These are phyloP conservation scores for Pinus albicaulis DNA, from an alignment of 75 land plant genomes.

Conservation along the genomic window DNA sequence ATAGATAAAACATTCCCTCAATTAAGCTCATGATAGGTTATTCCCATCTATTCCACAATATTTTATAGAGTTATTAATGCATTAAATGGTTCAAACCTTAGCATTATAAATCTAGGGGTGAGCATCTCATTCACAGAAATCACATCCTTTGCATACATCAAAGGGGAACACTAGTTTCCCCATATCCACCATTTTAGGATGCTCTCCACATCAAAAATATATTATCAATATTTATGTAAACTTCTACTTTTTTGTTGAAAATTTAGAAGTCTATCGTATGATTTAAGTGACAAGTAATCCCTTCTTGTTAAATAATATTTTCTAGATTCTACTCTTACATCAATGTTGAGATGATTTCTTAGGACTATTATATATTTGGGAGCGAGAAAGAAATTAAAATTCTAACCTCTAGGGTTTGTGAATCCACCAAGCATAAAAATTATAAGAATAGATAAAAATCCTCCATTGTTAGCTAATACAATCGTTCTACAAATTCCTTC, in stretches of 20 bases:
- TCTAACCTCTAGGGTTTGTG: conserved; percentile 64
- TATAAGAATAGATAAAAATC: conserved; percentile 68
- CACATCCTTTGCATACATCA: conserved; percentile 58
- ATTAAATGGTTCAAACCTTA: background rate
- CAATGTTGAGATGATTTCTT: too few relatives aligned
- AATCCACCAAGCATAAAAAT: conserved; percentile 88
- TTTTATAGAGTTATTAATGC: background rate
- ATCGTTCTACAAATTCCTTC: conserved; percentile 76
- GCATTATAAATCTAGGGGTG: conserved; percentile 55
- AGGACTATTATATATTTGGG: too few relatives aligned
- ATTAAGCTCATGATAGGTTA: background rate
- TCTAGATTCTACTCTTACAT: too few relatives aligned
- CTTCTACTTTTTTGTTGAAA: too few relatives aligned
- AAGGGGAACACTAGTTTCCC: conserved; percentile 79
- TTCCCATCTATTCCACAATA: background rate
- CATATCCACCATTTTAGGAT: conserved; percentile 74
- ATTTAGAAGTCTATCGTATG: too few relatives aligned
- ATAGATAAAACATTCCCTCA: conserved; percentile 1
- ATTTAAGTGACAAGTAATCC: too few relatives aligned
- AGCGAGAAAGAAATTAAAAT: background rate
- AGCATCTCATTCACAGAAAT: conserved; percentile 54
- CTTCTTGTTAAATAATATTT: too few relatives aligned
- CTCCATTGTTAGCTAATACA: conserved; percentile 85
- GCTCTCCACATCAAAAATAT: conserved; percentile 16
- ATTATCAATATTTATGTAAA: background rate